These are phyloP conservation scores for Cucurbitaria berberidis DNA, from an alignment of 2,329 filamentous ascomycete species.

Conservation along the genomic window DNA sequence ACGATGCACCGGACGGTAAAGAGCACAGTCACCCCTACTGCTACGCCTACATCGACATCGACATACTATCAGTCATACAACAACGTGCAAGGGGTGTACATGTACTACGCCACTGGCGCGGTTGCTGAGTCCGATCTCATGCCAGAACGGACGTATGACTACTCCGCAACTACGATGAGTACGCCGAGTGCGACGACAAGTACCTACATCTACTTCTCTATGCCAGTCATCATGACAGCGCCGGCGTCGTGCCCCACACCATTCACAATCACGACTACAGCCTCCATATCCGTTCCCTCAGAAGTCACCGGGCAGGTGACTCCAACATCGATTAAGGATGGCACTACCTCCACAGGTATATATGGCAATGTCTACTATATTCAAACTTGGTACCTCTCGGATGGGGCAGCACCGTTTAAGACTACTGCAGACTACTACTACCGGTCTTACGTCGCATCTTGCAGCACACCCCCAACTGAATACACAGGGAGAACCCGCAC, in stretches of 20 bases:
- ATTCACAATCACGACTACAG: conserved; percentile 29
- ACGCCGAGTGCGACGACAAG: conserved; percentile 9
- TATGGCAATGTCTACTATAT: conserved; percentile 15
- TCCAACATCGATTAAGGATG: conserved; percentile 27
- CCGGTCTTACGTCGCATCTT: conserved; percentile 29
- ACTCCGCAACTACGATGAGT: conserved; percentile 7
- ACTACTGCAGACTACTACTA: conserved; percentile 31
- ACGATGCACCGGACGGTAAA: conserved; percentile 28
- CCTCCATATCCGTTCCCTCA: conserved; percentile 28
- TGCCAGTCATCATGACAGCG: conserved; percentile 41
- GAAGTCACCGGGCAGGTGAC: conserved; percentile 31
- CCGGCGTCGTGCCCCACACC: conserved; percentile 34
- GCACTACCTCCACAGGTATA: conserved; percentile 8
- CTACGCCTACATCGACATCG: conserved; percentile 22
- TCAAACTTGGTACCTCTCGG: conserved; percentile 36
- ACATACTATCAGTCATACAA: conserved; percentile 10
- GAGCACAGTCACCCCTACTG: conserved; percentile 32
- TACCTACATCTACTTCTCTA: conserved; percentile 24
- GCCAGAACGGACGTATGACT: conserved; percentile 15
- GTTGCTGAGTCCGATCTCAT: conserved; percentile 35
- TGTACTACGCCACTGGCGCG: conserved; percentile 29
- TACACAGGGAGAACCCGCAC: no score
- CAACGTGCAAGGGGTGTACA: conserved; percentile 24
- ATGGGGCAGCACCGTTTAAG: conserved; percentile 33
- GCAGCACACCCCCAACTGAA: conserved; percentile 24